Evolutionary conservation across 2,329 filamentous ascomycete species (phyloP), one percentile per base, ranked within the genome.

Genomic region (Albophoma yamanashiensis): DNA sequence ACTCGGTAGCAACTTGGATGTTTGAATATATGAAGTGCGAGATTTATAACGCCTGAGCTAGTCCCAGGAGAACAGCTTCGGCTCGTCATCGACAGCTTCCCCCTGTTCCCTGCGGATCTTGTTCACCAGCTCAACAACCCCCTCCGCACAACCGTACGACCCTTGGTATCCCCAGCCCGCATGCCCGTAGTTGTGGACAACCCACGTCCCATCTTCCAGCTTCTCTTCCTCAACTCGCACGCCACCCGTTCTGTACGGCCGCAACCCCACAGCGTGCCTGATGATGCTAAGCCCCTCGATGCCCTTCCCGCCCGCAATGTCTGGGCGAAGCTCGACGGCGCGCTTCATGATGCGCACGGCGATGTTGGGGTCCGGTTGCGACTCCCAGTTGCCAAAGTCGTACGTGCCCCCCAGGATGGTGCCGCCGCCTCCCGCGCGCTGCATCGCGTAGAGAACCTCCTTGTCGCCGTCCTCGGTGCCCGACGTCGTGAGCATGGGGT

Each of bases 381-480:
- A 82, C 65, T 94, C 89, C 91, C 91, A 96, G 68, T 86, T 88
- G 36, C 86, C 82, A 67, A 88, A 84, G 71, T 92, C 87, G 67
- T 95, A 89, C 55, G 87, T 93, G 2, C 92, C 92, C n/a, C 92
- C 92, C 2, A 96, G 77, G 50, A 96, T 81, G 0, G 90, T 94
- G 14, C 92, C 92, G 25, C 92, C 92, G n/a, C 83, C 83, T 0
- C 80, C 82, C 1, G 92, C 89, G 36, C 92, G 82, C 67, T 85
- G 86, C 92, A 97, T 96, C 56, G 89, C 80, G 71, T 97, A 97
- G 61, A 83, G 77, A 5, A 87, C 77, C 73, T 96, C 92, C 40
- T 88, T 86, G 0, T 79, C 76, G 2, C 83, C 87, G 67, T 94
- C 89, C 57, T 91, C 88, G 0, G 85, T 89, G 50, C 89, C 89